A percentile compares a stretch with the other conserved stretches of the same genome.
These are phyloP conservation scores for Alternaria tenuissima DNA, from an alignment of 2,329 filamentous ascomycete genomes.

Conservation along the genomic window DNA sequence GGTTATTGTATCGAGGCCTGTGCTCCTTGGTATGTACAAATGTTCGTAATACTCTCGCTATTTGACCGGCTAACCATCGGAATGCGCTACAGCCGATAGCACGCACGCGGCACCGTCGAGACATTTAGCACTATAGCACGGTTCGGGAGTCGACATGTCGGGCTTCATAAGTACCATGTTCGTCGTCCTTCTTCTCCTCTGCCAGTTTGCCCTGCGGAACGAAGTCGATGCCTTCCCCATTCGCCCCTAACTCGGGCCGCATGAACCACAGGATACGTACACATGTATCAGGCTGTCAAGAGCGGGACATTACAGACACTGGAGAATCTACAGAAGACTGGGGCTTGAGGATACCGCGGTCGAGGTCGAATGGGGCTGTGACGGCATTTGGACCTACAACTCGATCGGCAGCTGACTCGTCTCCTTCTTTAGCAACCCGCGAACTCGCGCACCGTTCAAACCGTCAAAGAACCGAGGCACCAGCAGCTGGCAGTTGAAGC, in stretches of 20 bases:
- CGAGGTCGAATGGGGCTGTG: background rate
- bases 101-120: slow-evolving; percentile 20
- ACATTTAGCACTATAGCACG: slow-evolving; percentile 25
- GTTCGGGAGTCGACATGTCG: slow-evolving; percentile 49
- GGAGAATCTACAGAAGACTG: background rate
- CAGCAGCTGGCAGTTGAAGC: slow-evolving; percentile 89
- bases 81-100: slow-evolving; percentile 40
- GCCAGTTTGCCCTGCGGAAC: background rate
- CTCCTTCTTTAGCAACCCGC: slow-evolving; percentile 73
- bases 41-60: slow-evolving; percentile 23
- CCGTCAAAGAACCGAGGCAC: slow-evolving; percentile 88
- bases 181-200: slow-evolving; percentile 52
- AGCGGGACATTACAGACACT: background rate
- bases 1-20: background rate
- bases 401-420: slow-evolving; percentile 43
- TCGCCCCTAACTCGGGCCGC: background rate
- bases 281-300: background rate
- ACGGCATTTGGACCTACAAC: background rate
- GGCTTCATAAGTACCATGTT: slow-evolving; percentile 85
- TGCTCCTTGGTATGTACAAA: background rate
- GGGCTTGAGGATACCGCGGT: background rate
- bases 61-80: slow-evolving; percentile 45
- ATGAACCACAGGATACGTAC: background rate
- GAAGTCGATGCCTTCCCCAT: background rate
- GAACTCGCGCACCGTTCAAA: slow-evolving; percentile 89